Evolutionary conservation across 805 yeast species (phyloP).

Genomic region (Suhomyces faveliae): DNA sequence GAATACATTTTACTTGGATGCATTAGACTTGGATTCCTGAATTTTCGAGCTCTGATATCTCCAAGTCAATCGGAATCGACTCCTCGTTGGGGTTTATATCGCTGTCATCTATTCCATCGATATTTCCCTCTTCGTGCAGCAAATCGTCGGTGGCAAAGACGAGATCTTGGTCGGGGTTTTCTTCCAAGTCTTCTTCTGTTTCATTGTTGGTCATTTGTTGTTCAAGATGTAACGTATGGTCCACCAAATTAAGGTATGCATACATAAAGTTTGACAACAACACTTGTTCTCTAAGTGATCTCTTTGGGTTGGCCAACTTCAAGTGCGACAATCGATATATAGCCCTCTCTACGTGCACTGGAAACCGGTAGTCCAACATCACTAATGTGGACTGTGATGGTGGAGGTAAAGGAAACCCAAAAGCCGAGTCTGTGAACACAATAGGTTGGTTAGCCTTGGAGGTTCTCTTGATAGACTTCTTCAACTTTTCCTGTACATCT

Average conservation of each 20-base stretch:
- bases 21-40: conserved; percentile 2
- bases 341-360: conserved; percentile 94
- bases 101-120: conserved; percentile 13
- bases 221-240: conserved; percentile 75
- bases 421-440: conserved; percentile 69
- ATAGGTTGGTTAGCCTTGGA: conserved; percentile 47
- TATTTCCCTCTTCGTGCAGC: conserved; percentile 4
- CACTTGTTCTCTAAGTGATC: conserved; percentile 91
- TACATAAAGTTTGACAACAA: conserved; percentile 95
- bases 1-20: no score
- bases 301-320: conserved; percentile 89
- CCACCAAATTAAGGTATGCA: conserved; percentile 90
- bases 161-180: conserved; percentile 10
- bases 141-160: conserved; percentile 10
- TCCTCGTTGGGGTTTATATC: conserved; percentile 10
- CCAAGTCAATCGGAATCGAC: conserved; percentile 21
- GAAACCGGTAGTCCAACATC: conserved; percentile 83
- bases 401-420: conserved; percentile 85
- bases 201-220: conserved; percentile 47
- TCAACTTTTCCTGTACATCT: conserved; percentile 44
- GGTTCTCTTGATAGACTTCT: conserved; percentile 39
- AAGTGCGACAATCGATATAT: conserved; percentile 89
- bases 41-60: conserved; percentile 17
- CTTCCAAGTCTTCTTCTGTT: conserved; percentile 9
- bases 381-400: conserved; percentile 71